Evolutionary conservation across 2,329 filamentous ascomycete genomes (phyloP).

Genomic region (Colletotrichum cuscutae): DNA sequence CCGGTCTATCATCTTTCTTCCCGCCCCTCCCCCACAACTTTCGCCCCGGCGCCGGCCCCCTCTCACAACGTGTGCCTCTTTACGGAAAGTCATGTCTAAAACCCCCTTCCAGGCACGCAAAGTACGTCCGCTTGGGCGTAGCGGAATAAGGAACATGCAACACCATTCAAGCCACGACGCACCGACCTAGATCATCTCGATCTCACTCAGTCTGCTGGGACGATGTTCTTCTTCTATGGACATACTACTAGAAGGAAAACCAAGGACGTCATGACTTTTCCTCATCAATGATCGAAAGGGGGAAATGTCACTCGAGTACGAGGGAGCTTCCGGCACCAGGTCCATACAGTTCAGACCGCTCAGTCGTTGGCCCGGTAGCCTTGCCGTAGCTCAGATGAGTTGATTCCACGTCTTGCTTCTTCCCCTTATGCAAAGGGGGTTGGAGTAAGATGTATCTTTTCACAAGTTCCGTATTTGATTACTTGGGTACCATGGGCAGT

Average conservation of each 20-base stretch:
- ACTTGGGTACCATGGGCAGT: neutral
- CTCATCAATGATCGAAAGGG: slow-evolving; percentile 20
- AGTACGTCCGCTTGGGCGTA: neutral
- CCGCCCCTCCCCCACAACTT: neutral
- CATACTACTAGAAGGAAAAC: neutral
- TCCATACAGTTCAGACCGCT: neutral
- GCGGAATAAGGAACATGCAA: slow-evolving; percentile 14
- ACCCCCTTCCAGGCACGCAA: neutral
- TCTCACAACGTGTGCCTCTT: neutral
- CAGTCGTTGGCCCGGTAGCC: slow-evolving; percentile 9
- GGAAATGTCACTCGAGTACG: neutral
- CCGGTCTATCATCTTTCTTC: neutral
- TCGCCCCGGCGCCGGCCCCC: neutral
- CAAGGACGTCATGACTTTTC: slow-evolving; percentile 31
- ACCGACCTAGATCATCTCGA: slow-evolving; percentile 21
- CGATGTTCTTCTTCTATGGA: neutral
- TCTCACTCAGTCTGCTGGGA: neutral
- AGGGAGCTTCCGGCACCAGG: neutral
- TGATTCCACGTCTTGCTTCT: neutral
- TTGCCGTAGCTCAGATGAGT: neutral
- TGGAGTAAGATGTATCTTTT: neutral
- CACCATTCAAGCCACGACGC: slow-evolving; percentile 9
- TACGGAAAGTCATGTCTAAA: neutral
- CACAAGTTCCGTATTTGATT: neutral
- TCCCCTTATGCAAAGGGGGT: neutral